A percentile compares a stretch with the other conserved stretches of the same genome.
These are phyloP conservation scores for Rehmannia glutinosa DNA, from an alignment of 257 asterid species.

Conservation along the genomic window DNA sequence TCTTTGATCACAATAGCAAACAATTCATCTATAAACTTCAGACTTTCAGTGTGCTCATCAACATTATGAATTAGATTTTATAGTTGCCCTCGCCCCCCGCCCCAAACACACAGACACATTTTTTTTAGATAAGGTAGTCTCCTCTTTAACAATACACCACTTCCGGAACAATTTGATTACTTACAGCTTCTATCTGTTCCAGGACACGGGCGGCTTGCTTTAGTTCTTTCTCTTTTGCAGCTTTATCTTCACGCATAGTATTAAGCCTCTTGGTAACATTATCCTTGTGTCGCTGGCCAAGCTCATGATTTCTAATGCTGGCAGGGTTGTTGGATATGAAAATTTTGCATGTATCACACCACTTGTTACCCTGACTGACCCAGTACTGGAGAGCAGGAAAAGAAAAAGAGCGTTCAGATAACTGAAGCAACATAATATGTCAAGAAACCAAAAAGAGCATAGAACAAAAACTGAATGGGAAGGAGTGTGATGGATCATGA, in stretches of 20 bases:
- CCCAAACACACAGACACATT: too few relatives aligned
- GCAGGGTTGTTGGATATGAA: constrained; percentile 81
- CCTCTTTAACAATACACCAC: background rate
- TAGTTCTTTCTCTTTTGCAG: constrained; percentile 62
- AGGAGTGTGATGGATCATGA: background rate
- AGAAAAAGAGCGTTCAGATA: background rate
- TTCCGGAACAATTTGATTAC: constrained; percentile 19
- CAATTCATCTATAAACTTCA: background rate
- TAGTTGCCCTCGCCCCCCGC: too few relatives aligned
- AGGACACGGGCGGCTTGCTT: constrained; percentile 65
- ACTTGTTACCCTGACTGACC: constrained; percentile 99
- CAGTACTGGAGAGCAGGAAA: constrained; percentile 55
- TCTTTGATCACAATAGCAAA: background rate
- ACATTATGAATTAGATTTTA: background rate
- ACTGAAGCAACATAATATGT: background rate
- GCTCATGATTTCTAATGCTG: constrained; percentile 96
- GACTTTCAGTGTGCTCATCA: background rate
- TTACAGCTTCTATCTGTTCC: constrained; percentile 92
- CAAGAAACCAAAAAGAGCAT: background rate
- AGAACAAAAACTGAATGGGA: background rate
- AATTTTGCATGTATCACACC: constrained; percentile 96
- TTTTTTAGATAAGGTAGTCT: background rate
- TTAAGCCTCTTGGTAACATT: constrained; percentile 66
- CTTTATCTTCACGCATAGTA: constrained; percentile 75
- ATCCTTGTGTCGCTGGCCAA: constrained; percentile 85